Conservation (phyloP, 108 stramenopile species). For the Nannochloropsis gaditana region DNA sequence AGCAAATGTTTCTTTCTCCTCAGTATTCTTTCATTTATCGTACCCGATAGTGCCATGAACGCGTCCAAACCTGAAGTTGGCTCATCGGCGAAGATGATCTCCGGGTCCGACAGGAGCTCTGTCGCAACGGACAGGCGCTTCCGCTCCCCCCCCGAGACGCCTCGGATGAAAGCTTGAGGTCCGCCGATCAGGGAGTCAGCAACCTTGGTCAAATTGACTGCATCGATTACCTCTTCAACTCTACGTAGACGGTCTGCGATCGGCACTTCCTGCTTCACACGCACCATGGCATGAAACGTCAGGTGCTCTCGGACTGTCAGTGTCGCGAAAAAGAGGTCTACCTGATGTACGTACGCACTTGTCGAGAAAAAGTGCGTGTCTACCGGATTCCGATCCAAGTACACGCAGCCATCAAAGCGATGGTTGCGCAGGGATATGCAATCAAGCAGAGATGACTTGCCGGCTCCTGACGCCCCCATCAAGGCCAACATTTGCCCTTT, state of each 20-base stretch:
- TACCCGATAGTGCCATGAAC: conserved; percentile 47
- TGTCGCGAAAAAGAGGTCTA: conserved; percentile 45
- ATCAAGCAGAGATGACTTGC: background rate
- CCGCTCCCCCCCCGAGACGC: conserved; percentile 58
- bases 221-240: conserved; percentile 61
- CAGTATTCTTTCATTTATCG: background rate
- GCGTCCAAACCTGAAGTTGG: conserved; percentile 67
- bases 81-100: conserved; percentile 55
- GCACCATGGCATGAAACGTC: conserved; percentile 43
- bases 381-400: background rate
- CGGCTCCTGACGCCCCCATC: background rate
- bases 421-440: conserved; percentile 1
- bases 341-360: conserved; percentile 34
- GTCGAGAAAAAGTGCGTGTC: conserved; percentile 14
- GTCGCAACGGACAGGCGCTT: conserved; percentile 54
- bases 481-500: conserved; percentile 5
- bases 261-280: conserved; percentile 48
- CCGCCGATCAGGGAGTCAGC: background rate
- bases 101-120: conserved; percentile 54
- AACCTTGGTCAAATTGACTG: conserved; percentile 60
- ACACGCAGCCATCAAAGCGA: background rate
- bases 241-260: conserved; percentile 57
- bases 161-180: conserved; percentile 33
- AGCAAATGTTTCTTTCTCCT: no score
- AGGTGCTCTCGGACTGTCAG: conserved; percentile 50